Evolutionary conservation across 495 filamentous ascomycete genomes (phyloP).

Genomic region (Trichoderma asperelloides): DNA sequence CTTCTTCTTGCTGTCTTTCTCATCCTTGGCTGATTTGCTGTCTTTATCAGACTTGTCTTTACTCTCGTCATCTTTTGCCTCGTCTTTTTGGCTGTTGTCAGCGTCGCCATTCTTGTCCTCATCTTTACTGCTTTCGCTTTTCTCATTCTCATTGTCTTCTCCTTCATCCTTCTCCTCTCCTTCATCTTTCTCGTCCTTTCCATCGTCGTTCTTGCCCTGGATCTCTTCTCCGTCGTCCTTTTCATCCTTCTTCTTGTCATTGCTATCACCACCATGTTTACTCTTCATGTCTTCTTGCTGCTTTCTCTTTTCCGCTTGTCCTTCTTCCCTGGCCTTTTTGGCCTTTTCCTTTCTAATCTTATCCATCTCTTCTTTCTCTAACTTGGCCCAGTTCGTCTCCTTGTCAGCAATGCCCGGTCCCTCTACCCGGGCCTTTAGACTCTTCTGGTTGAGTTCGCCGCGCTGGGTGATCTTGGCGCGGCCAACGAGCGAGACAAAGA

Average conservation of each 20-base stretch:
- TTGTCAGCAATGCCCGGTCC: conserved; percentile 39
- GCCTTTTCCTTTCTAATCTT: conserved; percentile 24
- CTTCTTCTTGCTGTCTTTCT: conserved; percentile 9
- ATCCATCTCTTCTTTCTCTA: conserved; percentile 27
- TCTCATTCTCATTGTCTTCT: conserved; percentile 7
- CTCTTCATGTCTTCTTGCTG: conserved; percentile 18
- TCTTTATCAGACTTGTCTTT: conserved; percentile 10
- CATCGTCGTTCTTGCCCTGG: neutral
- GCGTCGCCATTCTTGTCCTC: conserved; percentile 8
- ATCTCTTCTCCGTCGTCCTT: neutral
- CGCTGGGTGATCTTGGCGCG: conserved; percentile 67
- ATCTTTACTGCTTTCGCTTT: conserved; percentile 14
- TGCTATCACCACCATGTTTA: neutral
- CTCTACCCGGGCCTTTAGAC: conserved; percentile 53
- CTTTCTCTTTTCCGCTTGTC: conserved; percentile 17
- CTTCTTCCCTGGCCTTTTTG: conserved; percentile 22
- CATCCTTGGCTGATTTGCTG: conserved; percentile 11
- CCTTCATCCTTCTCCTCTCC: conserved; percentile 8
- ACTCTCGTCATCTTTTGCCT: conserved; percentile 9
- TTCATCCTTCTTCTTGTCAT: conserved; percentile 10
- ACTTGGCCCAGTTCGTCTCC: conserved; percentile 26
- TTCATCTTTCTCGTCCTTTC: conserved; percentile 6
- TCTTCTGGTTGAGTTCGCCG: conserved; percentile 41
- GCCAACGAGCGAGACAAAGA: conserved; percentile 79
- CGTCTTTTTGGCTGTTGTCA: conserved; percentile 2